Evolutionary conservation across 2,329 filamentous ascomycete species (phyloP).

Genomic region (Taxawa tesnikishii): DNA sequence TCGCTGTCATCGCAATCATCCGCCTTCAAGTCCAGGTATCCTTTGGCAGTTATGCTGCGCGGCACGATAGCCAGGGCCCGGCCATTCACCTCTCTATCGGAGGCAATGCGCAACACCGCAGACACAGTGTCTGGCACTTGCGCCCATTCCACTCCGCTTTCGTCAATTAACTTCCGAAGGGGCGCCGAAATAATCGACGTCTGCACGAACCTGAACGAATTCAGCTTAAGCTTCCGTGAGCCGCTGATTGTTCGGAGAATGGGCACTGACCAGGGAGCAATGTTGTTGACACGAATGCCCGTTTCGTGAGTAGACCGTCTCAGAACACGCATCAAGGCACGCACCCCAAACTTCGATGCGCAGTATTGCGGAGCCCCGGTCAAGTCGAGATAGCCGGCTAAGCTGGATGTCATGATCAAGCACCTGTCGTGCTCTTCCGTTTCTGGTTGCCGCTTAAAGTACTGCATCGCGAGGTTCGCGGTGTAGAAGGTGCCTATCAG

Average conservation of each 20-base stretch:
- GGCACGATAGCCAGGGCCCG: slow-evolving; percentile 13
- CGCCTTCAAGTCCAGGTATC: slow-evolving; percentile 11
- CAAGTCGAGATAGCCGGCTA: slow-evolving; percentile 36
- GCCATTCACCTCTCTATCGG: slow-evolving; percentile 13
- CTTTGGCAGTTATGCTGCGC: slow-evolving; percentile 6
- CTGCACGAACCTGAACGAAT: slow-evolving; percentile 11
- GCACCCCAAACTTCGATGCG: slow-evolving; percentile 20
- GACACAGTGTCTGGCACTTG: slow-evolving; percentile 12
- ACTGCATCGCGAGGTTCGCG: slow-evolving; percentile 15
- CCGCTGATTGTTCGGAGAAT: neutral
- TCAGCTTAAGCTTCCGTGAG: neutral
- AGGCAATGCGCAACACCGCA: slow-evolving; percentile 13
- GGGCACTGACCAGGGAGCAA: slow-evolving; percentile 1
- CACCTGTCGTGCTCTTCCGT: slow-evolving; percentile 29
- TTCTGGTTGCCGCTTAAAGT: slow-evolving; percentile 19
- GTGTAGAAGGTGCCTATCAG: slow-evolving; percentile 11
- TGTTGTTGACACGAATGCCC: slow-evolving; percentile 2
- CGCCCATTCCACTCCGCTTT: slow-evolving; percentile 10
- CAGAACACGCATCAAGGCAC: slow-evolving; percentile 6
- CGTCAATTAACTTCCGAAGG: slow-evolving; percentile 8
- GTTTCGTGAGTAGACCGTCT: neutral
- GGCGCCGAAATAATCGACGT: slow-evolving; percentile 14
- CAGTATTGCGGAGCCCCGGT: slow-evolving; percentile 20
- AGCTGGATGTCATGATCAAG: slow-evolving; percentile 36
- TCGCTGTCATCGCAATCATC: slow-evolving; percentile 8